Evolutionary conservation across 2,329 filamentous ascomycete species (phyloP), one percentile per base, ranked within the genome.

Genomic region (Dactylellina leptospora): DNA sequence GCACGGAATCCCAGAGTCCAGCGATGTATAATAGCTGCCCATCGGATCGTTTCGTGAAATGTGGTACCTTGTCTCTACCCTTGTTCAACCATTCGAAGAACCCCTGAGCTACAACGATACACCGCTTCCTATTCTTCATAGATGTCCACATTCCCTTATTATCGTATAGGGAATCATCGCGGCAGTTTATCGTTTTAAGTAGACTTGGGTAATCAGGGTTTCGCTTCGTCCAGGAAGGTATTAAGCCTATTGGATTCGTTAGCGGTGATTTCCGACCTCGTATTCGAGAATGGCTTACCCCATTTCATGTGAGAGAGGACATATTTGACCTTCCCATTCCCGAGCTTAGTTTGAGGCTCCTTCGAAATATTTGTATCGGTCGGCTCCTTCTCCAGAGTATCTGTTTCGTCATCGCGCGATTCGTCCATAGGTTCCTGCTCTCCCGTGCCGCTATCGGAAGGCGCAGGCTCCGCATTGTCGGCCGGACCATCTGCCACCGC

Each of bases 81-180:
- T 88, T 91, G 80, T 93, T 93, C 70, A 96, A 82, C 95, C 95
- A 97, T 80, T 99, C 95, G 77, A 92, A 99, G 80, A 97, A 99
- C 0, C 95, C 95, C 80, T 97, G 90, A 8, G 91, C 92, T 4
- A 96, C 78, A 8, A 97, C 87, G 20, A 97, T 83, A 79, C 95
- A 97, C 27, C 95, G 85, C 81, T 97, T 96, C 75, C 85, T 86
- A 73, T 88, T 87, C 81, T 97, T 97, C 90, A 97, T 96, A 0
- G 86, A 87, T 42, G 86, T 89, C 95, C 95, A 97, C 88, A 97
- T 90, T 9, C 93, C 92, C 3, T 88, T 86, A 6, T 89, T 84
- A 8, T 88, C 85, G 4, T 86, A 83, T 18, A 97, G 82, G 0
- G 91, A 95, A 80, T 97, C 93, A 77, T 93, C 91, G 2, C 93